Conservation (phyloP, 257 asterid species). For the Linderniella brevidens region DNA sequence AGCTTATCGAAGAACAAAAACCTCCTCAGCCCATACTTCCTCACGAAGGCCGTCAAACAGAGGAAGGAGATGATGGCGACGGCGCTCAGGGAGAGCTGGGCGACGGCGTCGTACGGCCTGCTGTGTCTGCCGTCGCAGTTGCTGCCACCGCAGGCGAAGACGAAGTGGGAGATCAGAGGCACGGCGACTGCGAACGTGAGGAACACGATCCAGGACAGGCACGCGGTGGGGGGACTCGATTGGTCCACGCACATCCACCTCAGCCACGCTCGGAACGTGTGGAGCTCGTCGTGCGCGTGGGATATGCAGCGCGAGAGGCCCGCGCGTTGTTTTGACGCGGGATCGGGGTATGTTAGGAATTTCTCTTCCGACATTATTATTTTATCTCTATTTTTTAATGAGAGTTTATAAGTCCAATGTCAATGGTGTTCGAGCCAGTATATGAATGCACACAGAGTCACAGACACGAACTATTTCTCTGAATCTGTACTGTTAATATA, state of each 20-base stretch:
- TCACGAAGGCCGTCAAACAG: constrained; percentile 40
- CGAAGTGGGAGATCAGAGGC: constrained; percentile 64
- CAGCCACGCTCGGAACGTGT: constrained; percentile 51
- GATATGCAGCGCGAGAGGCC: constrained; percentile 28
- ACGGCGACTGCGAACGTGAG: constrained; percentile 33
- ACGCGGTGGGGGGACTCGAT: constrained; percentile 35
- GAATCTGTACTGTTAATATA: too few relatives aligned
- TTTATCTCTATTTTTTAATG: too few relatives aligned
- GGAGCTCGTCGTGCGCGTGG: constrained; percentile 56
- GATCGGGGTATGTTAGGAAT: too few relatives aligned
- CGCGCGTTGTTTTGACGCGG: background rate
- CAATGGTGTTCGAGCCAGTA: too few relatives aligned
- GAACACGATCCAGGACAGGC: constrained; percentile 65
- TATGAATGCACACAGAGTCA: too few relatives aligned
- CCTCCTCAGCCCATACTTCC: constrained; percentile 53
- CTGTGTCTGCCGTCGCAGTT: constrained; percentile 43
- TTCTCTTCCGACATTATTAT: too few relatives aligned
- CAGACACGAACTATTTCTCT: too few relatives aligned
- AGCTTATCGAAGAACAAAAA: constrained; percentile 79
- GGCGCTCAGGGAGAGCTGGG: constrained; percentile 69
- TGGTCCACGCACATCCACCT: constrained; percentile 90
- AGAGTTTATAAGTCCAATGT: too few relatives aligned
- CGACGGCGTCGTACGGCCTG: constrained; percentile 68
- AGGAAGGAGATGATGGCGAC: constrained; percentile 66
- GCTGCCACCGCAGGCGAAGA: constrained; percentile 30